A percentile compares a stretch with the other conserved stretches of the same genome.
These are phyloP conservation scores for Cylindrodendrum hubeiense DNA, from an alignment of 2,329 filamentous ascomycete species.

Conservation along the genomic window DNA sequence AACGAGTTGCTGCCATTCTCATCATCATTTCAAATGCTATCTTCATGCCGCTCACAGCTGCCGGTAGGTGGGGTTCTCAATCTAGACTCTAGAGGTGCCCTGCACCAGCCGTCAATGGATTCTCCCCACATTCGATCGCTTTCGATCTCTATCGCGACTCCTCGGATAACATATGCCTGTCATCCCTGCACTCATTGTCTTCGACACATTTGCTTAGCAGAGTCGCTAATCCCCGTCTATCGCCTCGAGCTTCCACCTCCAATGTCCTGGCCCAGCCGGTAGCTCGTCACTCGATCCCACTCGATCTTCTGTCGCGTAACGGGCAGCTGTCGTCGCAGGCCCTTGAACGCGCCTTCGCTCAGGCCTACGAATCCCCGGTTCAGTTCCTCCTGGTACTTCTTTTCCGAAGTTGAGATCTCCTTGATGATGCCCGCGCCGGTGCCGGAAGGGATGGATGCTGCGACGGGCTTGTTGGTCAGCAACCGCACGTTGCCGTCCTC, in stretches of 20 bases:
- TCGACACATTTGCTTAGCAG: neutral
- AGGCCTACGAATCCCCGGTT: conserved; percentile 90
- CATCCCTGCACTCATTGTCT: conserved; percentile 1
- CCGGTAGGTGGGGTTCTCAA: conserved; percentile 11
- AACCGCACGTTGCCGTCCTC: conserved; percentile 98
- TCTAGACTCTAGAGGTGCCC: neutral
- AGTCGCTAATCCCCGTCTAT: conserved; percentile 31
- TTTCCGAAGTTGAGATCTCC: conserved; percentile 84
- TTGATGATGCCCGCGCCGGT: conserved; percentile 78
- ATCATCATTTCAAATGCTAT: conserved; percentile 19
- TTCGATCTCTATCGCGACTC: conserved; percentile 21
- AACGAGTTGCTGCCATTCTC: conserved; percentile 13
- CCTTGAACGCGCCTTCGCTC: conserved; percentile 96
- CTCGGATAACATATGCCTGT: neutral
- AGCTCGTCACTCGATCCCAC: conserved; percentile 98
- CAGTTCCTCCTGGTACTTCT: conserved; percentile 95
- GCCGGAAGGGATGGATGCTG: conserved; percentile 69
- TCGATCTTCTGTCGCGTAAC: conserved; percentile 99
- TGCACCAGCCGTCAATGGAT: neutral
- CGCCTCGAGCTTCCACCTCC: conserved; percentile 71
- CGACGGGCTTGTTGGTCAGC: conserved; percentile 84
- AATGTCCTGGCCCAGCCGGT: conserved; percentile 86
- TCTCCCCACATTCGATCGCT: conserved; percentile 17
- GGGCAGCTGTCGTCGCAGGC: conserved; percentile 89
- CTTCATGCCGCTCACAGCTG: conserved; percentile 10